phyloP scores from a whole-genome alignment of 306 rosid species.

The Corylus heterophylla region DNA sequence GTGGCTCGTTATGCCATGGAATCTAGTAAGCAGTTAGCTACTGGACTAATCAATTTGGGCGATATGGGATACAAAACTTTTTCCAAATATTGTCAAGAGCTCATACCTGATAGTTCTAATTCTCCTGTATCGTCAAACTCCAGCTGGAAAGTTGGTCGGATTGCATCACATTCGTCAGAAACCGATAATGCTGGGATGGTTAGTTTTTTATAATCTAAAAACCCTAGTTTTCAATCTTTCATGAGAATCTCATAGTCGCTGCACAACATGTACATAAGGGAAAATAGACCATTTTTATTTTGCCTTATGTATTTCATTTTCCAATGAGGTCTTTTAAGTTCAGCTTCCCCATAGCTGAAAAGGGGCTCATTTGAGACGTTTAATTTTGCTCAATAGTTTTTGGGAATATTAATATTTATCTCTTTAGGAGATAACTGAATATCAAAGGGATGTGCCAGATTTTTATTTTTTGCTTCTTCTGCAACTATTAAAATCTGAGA shows the following conservation, averaged over 20 bases:
- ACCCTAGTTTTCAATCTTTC: not conserved
- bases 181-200: conserved; percentile 87
- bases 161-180: conserved; percentile 64
- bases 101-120: conserved; percentile 83
- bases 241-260: not conserved
- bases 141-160: conserved; percentile 74
- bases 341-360: not conserved
- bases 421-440: not conserved
- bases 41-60: conserved; percentile 79
- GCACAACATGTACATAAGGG: not conserved
- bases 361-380: not conserved
- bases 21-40: conserved; percentile 93
- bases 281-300: not conserved
- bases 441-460: conserved; percentile 3
- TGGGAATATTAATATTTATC: not conserved
- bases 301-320: not conserved
- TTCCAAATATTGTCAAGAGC: conserved; percentile 90
- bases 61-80: conserved; percentile 95
- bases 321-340: not conserved
- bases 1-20: conserved; percentile 98
- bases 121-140: conserved; percentile 85
- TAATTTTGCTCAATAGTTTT: conserved; percentile 1
- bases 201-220: conserved; percentile 44
- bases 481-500: not conserved
- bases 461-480: conserved; percentile 16